Evolutionary conservation across 2,329 filamentous ascomycete species (phyloP).

Genomic region (Cordyceps javanica): DNA sequence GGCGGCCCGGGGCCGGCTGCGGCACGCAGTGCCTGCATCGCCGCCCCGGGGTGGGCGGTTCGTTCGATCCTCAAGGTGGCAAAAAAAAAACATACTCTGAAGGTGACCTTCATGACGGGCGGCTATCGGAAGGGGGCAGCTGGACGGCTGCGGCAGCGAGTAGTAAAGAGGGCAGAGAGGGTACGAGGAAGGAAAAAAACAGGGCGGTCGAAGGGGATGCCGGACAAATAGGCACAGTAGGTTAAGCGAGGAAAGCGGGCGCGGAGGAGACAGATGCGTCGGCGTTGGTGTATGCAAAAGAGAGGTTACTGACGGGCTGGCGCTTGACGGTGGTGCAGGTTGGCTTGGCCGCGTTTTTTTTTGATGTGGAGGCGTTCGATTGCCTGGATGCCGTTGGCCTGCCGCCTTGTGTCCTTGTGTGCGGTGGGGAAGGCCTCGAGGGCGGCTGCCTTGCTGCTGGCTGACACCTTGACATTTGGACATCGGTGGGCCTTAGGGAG

Average conservation of each 20-base stretch:
- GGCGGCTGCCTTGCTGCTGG: no score
- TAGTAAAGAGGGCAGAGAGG: background rate
- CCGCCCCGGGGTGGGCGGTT: no score
- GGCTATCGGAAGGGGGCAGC: conserved; percentile 29
- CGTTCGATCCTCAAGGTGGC: conserved; percentile 1
- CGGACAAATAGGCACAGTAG: conserved; percentile 5
- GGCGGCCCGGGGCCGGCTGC: background rate
- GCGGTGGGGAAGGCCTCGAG: conserved; percentile 5
- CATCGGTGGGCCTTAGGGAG: no score
- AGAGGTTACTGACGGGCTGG: background rate
- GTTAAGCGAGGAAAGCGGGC: conserved; percentile 11
- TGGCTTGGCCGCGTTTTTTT: conserved; percentile 9
- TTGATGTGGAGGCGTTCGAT: conserved; percentile 12
- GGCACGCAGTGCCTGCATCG: background rate
- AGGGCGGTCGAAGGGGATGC: background rate
- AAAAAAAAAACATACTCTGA: conserved; percentile 46
- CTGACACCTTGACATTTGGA: no score
- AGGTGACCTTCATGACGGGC: conserved; percentile 62
- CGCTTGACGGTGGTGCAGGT: conserved; percentile 1
- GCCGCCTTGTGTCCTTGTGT: conserved; percentile 8
- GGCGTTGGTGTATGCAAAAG: background rate
- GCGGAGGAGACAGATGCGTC: background rate
- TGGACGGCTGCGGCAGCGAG: conserved; percentile 13
- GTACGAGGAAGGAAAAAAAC: background rate
- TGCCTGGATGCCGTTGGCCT: conserved; percentile 9